Evolutionary conservation across 1,284 basidiomycete genomes (phyloP), one percentile per base, ranked within the genome.

Genomic region (Apiotrichum gamsii): DNA sequence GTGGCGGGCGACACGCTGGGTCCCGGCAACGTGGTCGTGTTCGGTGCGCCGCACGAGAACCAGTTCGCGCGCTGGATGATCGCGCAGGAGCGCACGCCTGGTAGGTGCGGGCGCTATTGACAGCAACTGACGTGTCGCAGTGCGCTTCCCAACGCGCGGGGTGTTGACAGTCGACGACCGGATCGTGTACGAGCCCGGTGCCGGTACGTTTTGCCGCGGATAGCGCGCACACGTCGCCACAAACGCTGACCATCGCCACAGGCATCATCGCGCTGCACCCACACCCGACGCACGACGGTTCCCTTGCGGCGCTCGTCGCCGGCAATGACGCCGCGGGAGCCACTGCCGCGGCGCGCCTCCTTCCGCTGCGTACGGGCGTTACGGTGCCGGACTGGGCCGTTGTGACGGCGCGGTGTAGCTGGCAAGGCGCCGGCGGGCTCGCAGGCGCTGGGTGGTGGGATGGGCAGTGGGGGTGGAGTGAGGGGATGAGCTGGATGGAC

Each of bases 361-460:
- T 90, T 57, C 87, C 88, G 2, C 78, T 85, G 19, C 80, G 88
- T 11, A 90, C 87, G 0, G 87, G 86, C 4, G 74, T 89, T 2
- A 58, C 56, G 10, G 61, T 69, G 13, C 85, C 87, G 2, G 84
- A 87, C 60, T 90, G 86, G 85, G 62, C 85, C 2, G 74, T 88
- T 15, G 72, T 82, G 2, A 77, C 78, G 8, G 65, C 70, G 3
- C 64, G 71, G 9, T 74, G 78, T 11, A 82, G 82, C 57, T 65
- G 58, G 41, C 69, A 78, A 16, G 85, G 82, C 10, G 80, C 83
- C 13, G 85, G 79, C 11, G 87, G 84, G 1, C 72, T 89, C n/a
- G 64, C 78, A 14, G 86, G 80, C 19, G 83, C 71, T 15, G 72
- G 72, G 57, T 70, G 62, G 52, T 69, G 65, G 65, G 42, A 53